phyloP scores from a whole-genome alignment of 768 basidiomycete genomes.

The Brasilioporus rufonigricans region DNA sequence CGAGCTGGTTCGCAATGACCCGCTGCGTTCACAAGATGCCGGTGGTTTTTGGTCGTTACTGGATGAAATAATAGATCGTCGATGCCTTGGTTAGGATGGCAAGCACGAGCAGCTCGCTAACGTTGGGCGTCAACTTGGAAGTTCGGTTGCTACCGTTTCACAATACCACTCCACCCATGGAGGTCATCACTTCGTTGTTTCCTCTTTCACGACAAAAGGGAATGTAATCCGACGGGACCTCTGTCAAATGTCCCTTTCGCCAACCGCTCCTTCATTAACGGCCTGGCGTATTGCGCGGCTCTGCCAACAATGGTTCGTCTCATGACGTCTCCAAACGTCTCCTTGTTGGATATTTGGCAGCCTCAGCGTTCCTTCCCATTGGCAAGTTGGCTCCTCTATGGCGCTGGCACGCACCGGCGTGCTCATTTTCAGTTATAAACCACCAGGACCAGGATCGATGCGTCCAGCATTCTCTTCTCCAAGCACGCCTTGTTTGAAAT shows the following conservation, averaged over 20 bases:
- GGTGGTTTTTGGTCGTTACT: background rate
- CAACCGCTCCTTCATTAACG: slow-evolving; percentile 1
- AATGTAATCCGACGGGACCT: background rate
- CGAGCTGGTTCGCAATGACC: slow-evolving; percentile 10
- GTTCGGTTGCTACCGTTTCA: background rate
- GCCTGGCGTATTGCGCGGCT: background rate
- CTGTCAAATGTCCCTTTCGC: background rate
- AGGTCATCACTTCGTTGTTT: background rate
- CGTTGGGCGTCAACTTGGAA: background rate
- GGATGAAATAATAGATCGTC: background rate
- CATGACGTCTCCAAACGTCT: background rate
- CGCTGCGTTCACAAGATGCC: background rate
- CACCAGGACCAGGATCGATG: too few relatives aligned
- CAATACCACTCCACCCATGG: background rate
- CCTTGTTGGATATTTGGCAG: background rate
- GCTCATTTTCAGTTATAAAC: slow-evolving; percentile 11
- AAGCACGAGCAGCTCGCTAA: background rate
- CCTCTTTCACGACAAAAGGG: background rate
- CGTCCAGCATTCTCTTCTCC: background rate
- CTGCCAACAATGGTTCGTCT: background rate
- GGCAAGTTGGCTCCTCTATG: background rate
- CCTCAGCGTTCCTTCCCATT: background rate
- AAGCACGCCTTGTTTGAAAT: background rate
- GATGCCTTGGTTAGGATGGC: background rate
- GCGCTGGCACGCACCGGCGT: background rate